phyloP scores from a whole-genome alignment of 202 grass and related monocot species.

The Digitaria exilis region DNA sequence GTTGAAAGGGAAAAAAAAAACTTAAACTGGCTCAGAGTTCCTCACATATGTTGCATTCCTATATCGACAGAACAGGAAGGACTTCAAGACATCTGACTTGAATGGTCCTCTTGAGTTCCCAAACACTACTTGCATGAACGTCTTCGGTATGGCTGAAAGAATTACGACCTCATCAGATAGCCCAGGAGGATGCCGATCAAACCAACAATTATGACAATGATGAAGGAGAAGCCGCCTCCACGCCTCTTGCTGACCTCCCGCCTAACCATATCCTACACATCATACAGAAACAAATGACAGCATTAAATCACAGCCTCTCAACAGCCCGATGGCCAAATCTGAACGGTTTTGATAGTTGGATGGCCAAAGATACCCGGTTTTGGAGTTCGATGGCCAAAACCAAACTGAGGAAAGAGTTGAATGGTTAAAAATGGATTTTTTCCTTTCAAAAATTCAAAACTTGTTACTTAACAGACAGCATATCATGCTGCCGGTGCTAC shows the following conservation, averaged over 20 bases:
- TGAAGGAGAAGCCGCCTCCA: conserved; percentile 70
- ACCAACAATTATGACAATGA: conserved; percentile 69
- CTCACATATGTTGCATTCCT: conserved; percentile 41
- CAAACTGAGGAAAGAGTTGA: too few species aligned
- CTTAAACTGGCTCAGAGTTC: conserved; percentile 53
- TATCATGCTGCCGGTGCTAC: neutral
- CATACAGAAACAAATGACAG: conserved; percentile 29
- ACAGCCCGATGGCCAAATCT: too few species aligned
- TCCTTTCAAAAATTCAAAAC: too few species aligned
- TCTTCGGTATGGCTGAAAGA: conserved; percentile 41
- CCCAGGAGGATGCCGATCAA: conserved; percentile 80
- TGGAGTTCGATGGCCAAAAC: too few species aligned
- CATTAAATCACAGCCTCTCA: neutral
- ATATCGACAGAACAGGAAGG: conserved; percentile 49
- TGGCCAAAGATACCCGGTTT: too few species aligned
- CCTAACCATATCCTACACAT: conserved; percentile 75
- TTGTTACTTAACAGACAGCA: neutral
- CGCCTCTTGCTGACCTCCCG: conserved; percentile 67
- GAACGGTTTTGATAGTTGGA: too few species aligned
- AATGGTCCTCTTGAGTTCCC: conserved; percentile 38
- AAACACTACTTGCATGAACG: conserved; percentile 43
- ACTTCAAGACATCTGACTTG: conserved; percentile 38
- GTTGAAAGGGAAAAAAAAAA: conserved; percentile 20
- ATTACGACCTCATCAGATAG: conserved; percentile 79
- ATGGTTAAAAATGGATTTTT: too few species aligned